phyloP scores from a whole-genome alignment of 345 rosid species.

The Ricinus communis region DNA sequence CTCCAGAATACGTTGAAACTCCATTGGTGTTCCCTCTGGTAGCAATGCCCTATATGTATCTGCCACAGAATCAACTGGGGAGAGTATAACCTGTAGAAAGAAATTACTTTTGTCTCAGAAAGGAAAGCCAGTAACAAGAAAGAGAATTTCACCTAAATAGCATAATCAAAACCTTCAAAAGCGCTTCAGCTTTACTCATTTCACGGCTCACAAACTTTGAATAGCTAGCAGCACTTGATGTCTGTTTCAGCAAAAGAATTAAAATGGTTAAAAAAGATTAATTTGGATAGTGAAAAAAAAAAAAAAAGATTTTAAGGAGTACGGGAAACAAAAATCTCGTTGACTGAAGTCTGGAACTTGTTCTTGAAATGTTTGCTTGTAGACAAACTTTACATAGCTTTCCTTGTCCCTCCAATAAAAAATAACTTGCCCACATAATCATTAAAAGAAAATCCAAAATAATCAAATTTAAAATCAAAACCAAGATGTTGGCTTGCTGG shows the following conservation, averaged over 20 bases:
- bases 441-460: neutral
- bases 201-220: conserved; percentile 95
- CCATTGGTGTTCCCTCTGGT: conserved; percentile 98
- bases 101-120: neutral
- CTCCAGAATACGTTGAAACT: conserved; percentile 96
- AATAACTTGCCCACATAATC: neutral
- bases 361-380: neutral
- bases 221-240: conserved; percentile 82
- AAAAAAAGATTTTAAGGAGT: neutral
- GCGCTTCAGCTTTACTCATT: conserved; percentile 99
- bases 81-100: conserved; percentile 69
- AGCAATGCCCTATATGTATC: conserved; percentile 93
- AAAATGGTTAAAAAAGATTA: neutral
- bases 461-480: neutral
- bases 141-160: conserved; percentile 11
- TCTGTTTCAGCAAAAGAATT: conserved; percentile 42
- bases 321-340: neutral
- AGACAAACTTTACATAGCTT: neutral
- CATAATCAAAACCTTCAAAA: conserved; percentile 64
- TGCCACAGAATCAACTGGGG: conserved; percentile 94
- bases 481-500: neutral
- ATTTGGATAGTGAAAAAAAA: neutral
- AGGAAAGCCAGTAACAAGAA: neutral
- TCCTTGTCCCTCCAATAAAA: neutral
- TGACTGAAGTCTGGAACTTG: neutral